Base-by-base conservation (phyloP, 2,329 filamentous ascomycete species). In the Zalaria obscura region DNA sequence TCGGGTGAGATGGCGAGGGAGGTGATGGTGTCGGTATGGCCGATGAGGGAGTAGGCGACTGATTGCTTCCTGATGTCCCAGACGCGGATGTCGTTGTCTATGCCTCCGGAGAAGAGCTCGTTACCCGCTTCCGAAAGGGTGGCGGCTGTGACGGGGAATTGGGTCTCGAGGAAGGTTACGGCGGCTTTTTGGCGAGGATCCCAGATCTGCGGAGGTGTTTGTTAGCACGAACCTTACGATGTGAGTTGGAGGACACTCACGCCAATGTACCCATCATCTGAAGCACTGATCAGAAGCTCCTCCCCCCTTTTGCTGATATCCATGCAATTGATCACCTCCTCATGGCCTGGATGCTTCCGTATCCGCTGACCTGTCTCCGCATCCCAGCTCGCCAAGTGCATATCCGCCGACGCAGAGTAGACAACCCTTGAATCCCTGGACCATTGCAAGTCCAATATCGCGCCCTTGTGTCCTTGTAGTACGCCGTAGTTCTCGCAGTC, bases 11-110 rank as follows among this genome's bases (percentile, higher is more conserved):
- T 76, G 41, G 83, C 73, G 37, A 98, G 69, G 8, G 87, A 93
- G 3, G 88, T 93, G 48, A 98, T 72, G 0, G 89, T 96, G 57
- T 98, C 91, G 40, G 78, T 81, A 59, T 98, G 91, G 0, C 91
- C 91, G 8, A 83, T 64, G 71, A 98, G 80, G 2, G 82, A 81
- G 62, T 96, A 95, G 4, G 86, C 78, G 3, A 93, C 75, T 5
- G 81, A 75, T 62, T 93, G 87, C 68, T 94, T 96, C 50, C 91
- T 78, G 55, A 96, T 66, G 62, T 98, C 91, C 89, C 91, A 98
- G 18, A 93, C 88, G 53, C 88, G 86, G 59, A 98, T 93, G 52
- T 93, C 87, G 57, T 96, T 95, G 65, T 96, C 91, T 51, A 98
- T 95, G 25, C 88, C 84, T 37, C 89, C 89, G 5, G 84, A 83